Conservation (phyloP, 495 filamentous ascomycete species). For the Paragyromitra xinjiangensis region DNA sequence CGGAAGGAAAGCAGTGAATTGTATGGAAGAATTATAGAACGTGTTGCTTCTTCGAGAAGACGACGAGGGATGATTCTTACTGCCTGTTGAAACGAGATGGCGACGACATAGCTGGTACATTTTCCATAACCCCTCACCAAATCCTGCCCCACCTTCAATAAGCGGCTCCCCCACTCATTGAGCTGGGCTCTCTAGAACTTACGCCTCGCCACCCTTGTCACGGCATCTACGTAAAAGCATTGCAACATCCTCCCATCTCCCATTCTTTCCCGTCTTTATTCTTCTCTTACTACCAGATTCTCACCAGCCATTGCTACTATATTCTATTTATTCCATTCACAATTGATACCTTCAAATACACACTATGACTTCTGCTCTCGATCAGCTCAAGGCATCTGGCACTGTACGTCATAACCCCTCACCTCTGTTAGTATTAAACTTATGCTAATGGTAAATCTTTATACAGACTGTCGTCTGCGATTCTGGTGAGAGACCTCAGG, state of each 20-base stretch:
- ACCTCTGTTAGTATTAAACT: conserved; percentile 45
- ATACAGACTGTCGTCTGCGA: conserved; percentile 89
- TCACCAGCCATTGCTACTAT: conserved; percentile 1
- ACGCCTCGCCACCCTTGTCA: conserved; percentile 22
- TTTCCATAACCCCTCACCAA: conserved; percentile 47
- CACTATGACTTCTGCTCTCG: conserved; percentile 68
- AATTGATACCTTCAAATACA: conserved; percentile 25
- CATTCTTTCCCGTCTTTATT: conserved; percentile 4
- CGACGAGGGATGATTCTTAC: background rate
- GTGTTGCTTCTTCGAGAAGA: conserved; percentile 9
- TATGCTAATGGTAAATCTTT: conserved; percentile 55
- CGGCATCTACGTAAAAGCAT: conserved; percentile 38
- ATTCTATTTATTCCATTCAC: background rate
- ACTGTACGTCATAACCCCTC: conserved; percentile 72
- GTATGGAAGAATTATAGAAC: conserved; percentile 17
- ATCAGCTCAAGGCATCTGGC: conserved; percentile 95
- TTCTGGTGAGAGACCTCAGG: conserved; percentile 70
- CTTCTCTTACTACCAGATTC: conserved; percentile 7
- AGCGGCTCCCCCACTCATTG: conserved; percentile 20
- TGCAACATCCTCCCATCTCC: conserved; percentile 24
- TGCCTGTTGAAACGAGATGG: conserved; percentile 19
- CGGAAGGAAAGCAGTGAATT: conserved; percentile 1
- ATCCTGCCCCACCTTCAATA: conserved; percentile 24
- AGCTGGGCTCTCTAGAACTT: background rate
- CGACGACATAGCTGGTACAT: conserved; percentile 18